phyloP scores from a whole-genome alignment of 2,329 filamentous ascomycete species.

The Dactylonectria macrodidyma region DNA sequence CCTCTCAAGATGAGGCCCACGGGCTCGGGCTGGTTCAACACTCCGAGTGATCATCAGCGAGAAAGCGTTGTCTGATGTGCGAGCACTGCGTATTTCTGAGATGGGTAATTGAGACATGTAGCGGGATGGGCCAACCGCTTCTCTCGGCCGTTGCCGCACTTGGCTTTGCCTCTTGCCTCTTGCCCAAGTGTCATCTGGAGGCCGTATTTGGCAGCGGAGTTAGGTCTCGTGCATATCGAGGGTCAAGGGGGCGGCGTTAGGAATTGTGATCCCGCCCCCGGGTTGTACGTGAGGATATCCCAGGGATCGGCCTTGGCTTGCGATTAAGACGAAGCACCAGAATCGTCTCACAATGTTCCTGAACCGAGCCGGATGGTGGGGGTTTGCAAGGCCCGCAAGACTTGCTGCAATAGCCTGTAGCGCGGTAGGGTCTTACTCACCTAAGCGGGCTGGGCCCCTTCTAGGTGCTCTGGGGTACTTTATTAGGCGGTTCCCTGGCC shows the following conservation, averaged over 20 bases:
- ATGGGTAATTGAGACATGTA: slow-evolving; percentile 21
- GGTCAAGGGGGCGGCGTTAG: background rate
- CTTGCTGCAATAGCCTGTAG: no score
- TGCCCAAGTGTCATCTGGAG: background rate
- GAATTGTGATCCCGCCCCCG: background rate
- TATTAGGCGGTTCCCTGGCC: background rate
- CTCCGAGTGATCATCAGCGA: slow-evolving; percentile 30
- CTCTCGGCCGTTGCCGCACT: background rate
- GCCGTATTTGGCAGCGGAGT: background rate
- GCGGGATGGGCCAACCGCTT: slow-evolving; percentile 12
- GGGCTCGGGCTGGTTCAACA: slow-evolving; percentile 43
- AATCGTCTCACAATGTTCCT: background rate
- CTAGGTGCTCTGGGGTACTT: slow-evolving; percentile 2
- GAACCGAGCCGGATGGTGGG: background rate
- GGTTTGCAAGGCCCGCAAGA: background rate
- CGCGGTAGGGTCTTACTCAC: no score
- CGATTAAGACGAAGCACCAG: background rate
- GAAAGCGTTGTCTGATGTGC: background rate
- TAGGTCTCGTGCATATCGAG: background rate
- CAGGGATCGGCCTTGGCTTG: background rate
- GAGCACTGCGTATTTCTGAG: slow-evolving; percentile 8
- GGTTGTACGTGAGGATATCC: background rate
- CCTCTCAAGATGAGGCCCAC: slow-evolving; percentile 30
- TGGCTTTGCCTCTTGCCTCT: background rate
- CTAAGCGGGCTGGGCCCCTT: background rate